Evolutionary conservation across 352 stramenopile species (phyloP), one percentile per base, ranked within the genome.

Genomic region (Plasmopara muralis): DNA sequence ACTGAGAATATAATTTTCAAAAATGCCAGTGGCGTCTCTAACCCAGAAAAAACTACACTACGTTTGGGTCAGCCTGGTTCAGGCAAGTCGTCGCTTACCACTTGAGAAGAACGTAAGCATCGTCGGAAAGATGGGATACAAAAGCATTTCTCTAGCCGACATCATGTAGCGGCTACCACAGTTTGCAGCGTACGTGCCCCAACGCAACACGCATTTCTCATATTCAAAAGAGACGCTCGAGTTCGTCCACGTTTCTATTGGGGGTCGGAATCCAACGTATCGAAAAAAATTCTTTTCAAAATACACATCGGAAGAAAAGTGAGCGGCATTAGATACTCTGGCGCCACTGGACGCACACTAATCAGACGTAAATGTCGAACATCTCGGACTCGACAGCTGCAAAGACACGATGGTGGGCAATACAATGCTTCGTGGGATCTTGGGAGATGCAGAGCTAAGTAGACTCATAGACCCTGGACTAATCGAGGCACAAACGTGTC

Each of bases 201-300:
- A 78, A 18, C 57, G 69, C 13, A 88, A 97, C 64, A 97, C 66
- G 94, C 90, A 43, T 73, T 97, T 95, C 96, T 50, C 60, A 0
- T 57, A 55, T 7, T 30, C n/a, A n/a, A 72, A 74, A 31, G 70
- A 84, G 53, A 82, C 73, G 37, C 58, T 81, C 12, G 49, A 68
- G 37, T 77, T 80, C 28, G 70, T 66, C 12, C 57, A 77, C 28
- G 47, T 25, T 0, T 79, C 57, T 50, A 77, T 75, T 29, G 60
- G 65, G 25, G 57, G 57, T 13, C 53, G 66, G 15, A 40, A 74
- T 2, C 57, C 63, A 2, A 25, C 65, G 6, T 53, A 38, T 13
- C n/a, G 34, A 28, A 30, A 46, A 62, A 35, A 25, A 64, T 9
- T n/a, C n/a, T n/a, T n/a, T n/a, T n/a, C n/a, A n/a, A n/a, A n/a